Conservation (phyloP, 805 yeast genomes). For the Saccharomyces paradoxus region DNA sequence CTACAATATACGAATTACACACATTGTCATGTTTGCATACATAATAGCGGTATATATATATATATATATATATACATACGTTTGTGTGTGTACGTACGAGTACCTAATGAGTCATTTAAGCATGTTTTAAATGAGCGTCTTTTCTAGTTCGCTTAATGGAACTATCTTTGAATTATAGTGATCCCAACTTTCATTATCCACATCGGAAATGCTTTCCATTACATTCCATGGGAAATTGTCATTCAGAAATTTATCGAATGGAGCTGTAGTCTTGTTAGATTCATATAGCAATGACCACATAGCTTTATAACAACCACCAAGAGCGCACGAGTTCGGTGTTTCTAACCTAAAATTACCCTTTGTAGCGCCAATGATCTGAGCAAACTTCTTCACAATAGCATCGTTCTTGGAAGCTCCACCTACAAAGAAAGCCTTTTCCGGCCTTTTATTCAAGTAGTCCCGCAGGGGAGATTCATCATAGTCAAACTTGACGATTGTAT, state of each 20-base stretch:
- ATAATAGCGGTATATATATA: neutral
- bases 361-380: conserved; percentile 54
- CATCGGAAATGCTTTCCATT: conserved; percentile 20
- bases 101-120: neutral
- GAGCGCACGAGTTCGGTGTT: conserved; percentile 82
- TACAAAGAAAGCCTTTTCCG: conserved; percentile 68
- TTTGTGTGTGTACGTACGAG: conserved; percentile 1
- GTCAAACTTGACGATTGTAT: conserved; percentile 29
- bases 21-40: neutral
- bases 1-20: neutral
- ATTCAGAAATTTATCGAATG: conserved; percentile 40
- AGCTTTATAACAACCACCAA: conserved; percentile 86
- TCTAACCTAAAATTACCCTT: conserved; percentile 63
- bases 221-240: conserved; percentile 42
- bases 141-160: conserved; percentile 27
- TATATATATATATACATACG: neutral
- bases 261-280: conserved; percentile 9
- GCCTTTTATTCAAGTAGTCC: conserved; percentile 35
- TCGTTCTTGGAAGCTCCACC: conserved; percentile 79
- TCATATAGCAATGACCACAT: conserved; percentile 53
- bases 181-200: conserved; percentile 24
- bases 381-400: conserved; percentile 60
- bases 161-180: conserved; percentile 25
- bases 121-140: neutral
- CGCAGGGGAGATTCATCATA: conserved; percentile 22